Base-by-base conservation (phyloP, 2,329 filamentous ascomycete species). In the Neonectria coccinea region DNA sequence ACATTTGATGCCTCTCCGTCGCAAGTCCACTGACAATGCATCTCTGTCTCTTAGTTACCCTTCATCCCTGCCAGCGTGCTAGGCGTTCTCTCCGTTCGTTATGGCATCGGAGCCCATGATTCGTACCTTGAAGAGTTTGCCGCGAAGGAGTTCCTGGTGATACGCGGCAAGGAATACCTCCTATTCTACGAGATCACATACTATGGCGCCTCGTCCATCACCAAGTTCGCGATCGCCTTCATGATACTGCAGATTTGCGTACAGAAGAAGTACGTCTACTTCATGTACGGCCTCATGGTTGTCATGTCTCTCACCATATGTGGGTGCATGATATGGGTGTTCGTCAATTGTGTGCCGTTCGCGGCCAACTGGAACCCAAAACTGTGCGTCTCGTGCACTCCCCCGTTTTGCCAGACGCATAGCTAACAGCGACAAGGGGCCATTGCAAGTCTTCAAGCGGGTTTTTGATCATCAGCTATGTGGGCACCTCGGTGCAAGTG, bases 401-500 rank as follows among this genome's bases (percentile, higher is more conserved):
- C 10, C 41, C 3, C 4, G 2, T 45, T 29, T 12, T 4, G 11
- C 11, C 18, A 2, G 22, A 10, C 20, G 22, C 20, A 11, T n/a
- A n/a, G 27, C 47, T 59, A n/a, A 59, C 7, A n/a, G 10, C 12
- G 4, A 18, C 12, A n/a, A 53, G 57, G 2, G 65, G 67, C 0
- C 48, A 66, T 7, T 68, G 65, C 50, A 68, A 68, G 36, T 44
- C 59, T 3, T 53, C 44, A 3, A 45, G 61, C 4, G 67, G 59
- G 0, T 68, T 69, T 8, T 4, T 66, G 6, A 51, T 57, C 1
- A 31, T 69, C 31, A 69, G 67, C 3, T 69, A 69, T 7, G 47
- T 69, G 18, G 57, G 60, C 4, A 70, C 74, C 0, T 59, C 66
- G 3, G 66, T 73, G 5, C 70, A 72, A 16, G 71, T 73, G 4